Base-by-base conservation (phyloP, 139 green algal genomes). In the Asterochloris erici region DNA sequence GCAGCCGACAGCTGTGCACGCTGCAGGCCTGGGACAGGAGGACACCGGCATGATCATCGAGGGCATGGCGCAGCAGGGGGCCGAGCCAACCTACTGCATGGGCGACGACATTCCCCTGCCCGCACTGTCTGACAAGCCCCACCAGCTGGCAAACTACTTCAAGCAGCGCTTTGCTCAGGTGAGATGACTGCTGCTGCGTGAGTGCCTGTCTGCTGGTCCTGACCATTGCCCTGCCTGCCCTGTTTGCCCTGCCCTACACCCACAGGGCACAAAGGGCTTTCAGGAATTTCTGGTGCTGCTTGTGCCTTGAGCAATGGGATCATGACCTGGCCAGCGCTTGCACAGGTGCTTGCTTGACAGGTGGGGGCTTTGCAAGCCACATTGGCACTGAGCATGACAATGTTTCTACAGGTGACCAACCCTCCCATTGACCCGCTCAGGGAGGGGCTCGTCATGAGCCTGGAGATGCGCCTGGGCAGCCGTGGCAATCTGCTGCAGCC, bases 61-160 rank as follows among this genome's bases (percentile, higher is more conserved):
- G 93, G 86, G 82, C 61, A 98, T 99, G 97, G 97, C 97, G 11
- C 78, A 90, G 87, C 89, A 86, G 54, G 95, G 90, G 71, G 93
- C 93, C 13, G 97, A 99, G 91, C 95, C 97, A 77, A 99, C 97
- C 0, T 99, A 96, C 94, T 99, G 96, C 93, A 99, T 99, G 97
- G 97, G 97, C 54, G 97, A 99, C 83, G 97, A 99, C 90, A 98
- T 94, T 78, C 96, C 97, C 24, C 90, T 99, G 64, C 89, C 97
- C 19, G 97, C 98, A 77, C 94, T 99, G 80, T 96, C 91, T 26
- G 87, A 90, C 79, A 94, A 92, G 83, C 90, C 94, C 21, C 97
- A 99, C 88, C 85, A 97, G 83, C 90, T 99, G 38, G 96, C 91
- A 88, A 91, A 99, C 92, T 99, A 99, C 95, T 99, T 99, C 97